Conservation (phyloP, 148 eudicot species). For the Cornus controversa region DNA sequence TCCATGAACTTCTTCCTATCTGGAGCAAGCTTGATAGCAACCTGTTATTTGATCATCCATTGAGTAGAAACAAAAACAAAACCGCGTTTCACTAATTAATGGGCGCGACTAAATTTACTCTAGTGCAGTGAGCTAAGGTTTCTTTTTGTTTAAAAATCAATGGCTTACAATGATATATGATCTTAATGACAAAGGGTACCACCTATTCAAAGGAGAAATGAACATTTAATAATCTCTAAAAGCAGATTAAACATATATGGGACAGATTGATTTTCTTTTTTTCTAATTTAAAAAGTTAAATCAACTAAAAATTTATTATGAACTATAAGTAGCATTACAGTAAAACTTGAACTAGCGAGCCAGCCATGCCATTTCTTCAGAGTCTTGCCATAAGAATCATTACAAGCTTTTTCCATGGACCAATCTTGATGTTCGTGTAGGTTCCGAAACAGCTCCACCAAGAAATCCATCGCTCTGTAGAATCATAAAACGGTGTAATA, state of each 20-base stretch:
- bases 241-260: no score
- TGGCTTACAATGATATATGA: no score
- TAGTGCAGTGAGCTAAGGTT: not conserved
- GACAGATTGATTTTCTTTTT: no score
- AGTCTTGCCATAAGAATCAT: slow-evolving; percentile 80
- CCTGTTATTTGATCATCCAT: slow-evolving; percentile 35
- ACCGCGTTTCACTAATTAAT: not conserved
- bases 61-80: not conserved
- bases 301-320: no score
- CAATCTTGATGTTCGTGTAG: slow-evolving; percentile 69
- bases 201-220: no score
- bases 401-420: slow-evolving; percentile 78
- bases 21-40: slow-evolving; percentile 85
- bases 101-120: not conserved
- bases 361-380: slow-evolving; percentile 97
- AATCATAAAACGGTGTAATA: slow-evolving; percentile 1
- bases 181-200: no score
- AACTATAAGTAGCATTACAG: slow-evolving; percentile 56
- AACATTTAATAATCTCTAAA: no score
- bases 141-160: no score
- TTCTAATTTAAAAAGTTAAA: no score
- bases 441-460: slow-evolving; percentile 77
- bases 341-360: slow-evolving; percentile 88
- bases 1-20: slow-evolving; percentile 88
- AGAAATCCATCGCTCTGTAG: slow-evolving; percentile 87